A percentile compares a stretch with the other conserved stretches of the same genome.
Evolutionary conservation across 371 early-diverging fungal species (phyloP).

Genomic region (Mucor racemosus): DNA sequence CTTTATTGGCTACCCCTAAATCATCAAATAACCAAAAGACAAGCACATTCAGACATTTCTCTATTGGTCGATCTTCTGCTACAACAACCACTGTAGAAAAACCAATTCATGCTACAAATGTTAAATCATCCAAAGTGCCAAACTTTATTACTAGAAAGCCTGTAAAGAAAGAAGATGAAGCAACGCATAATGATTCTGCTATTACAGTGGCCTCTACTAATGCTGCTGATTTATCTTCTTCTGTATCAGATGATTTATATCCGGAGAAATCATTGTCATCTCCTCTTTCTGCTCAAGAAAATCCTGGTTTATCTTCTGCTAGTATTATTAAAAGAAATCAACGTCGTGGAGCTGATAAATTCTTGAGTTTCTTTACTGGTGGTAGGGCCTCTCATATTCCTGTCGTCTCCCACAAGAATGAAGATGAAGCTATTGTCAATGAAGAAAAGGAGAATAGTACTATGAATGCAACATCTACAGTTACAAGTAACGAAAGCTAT

Average conservation of each 20-base stretch:
- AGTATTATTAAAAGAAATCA: slow-evolving; percentile 18
- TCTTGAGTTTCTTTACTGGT: slow-evolving; percentile 25
- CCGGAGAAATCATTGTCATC: slow-evolving; percentile 22
- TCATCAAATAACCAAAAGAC: neutral
- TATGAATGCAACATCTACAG: neutral
- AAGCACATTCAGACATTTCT: slow-evolving; percentile 7
- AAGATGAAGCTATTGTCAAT: neutral
- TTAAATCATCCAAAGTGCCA: slow-evolving; percentile 15
- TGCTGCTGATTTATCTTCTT: no score
- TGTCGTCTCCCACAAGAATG: neutral
- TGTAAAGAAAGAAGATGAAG: slow-evolving; percentile 16
- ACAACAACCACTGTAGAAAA: slow-evolving; percentile 15
- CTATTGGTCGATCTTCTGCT: slow-evolving; percentile 12
- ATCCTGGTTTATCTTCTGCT: neutral
- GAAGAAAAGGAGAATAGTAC: neutral
- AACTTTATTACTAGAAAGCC: slow-evolving; percentile 24
- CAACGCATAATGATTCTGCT: neutral
- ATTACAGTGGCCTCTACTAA: neutral
- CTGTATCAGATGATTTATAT: neutral
- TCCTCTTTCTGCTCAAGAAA: neutral
- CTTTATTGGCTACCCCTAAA: neutral
- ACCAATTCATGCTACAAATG: slow-evolving; percentile 2
- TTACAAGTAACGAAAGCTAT: neutral
- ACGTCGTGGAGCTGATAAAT: slow-evolving; percentile 27
- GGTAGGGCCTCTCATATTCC: slow-evolving; percentile 5